Evolutionary conservation across 768 basidiomycete species (phyloP).

Genomic region (Paxillus involutus): DNA sequence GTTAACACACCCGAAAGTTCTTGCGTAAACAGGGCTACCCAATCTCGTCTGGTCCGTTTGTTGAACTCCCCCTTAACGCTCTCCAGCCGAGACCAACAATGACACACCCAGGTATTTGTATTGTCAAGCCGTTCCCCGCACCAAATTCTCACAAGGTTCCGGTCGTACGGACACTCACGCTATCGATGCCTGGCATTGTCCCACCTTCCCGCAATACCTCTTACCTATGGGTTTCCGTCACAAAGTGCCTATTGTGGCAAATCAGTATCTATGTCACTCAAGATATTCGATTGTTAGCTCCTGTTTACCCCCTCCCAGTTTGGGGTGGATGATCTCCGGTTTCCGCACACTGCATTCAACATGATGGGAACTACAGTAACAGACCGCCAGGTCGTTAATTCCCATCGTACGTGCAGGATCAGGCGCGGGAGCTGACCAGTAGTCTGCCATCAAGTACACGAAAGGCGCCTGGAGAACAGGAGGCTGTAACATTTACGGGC

Average conservation of each 20-base stretch:
- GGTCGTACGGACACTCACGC: conserved; percentile 5
- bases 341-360: conserved; percentile 10
- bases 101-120: conserved; percentile 1
- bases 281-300: conserved; percentile 18
- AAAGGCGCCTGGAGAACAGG: conserved; percentile 6
- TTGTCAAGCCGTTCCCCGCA: background rate
- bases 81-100: background rate
- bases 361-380: conserved; percentile 14
- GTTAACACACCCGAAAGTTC: conserved; percentile 8
- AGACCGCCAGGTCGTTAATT: conserved; percentile 18
- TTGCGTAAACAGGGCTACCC: conserved; percentile 21
- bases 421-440: conserved; percentile 5
- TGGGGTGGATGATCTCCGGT: conserved; percentile 6
- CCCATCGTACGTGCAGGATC: conserved; percentile 24
- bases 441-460: conserved; percentile 24
- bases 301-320: conserved; percentile 9
- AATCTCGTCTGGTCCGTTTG: conserved; percentile 15
- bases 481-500: conserved; percentile 7
- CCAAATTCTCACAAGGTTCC: conserved; percentile 14
- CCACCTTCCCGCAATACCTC: conserved; percentile 18
- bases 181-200: conserved; percentile 8
- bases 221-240: conserved; percentile 13
- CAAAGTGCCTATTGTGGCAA: conserved; percentile 4
- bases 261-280: conserved; percentile 21
- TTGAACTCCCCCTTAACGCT: conserved; percentile 7